Base-by-base conservation (phyloP, 176 grass and related monocot genomes). In the Otatea glauca region DNA sequence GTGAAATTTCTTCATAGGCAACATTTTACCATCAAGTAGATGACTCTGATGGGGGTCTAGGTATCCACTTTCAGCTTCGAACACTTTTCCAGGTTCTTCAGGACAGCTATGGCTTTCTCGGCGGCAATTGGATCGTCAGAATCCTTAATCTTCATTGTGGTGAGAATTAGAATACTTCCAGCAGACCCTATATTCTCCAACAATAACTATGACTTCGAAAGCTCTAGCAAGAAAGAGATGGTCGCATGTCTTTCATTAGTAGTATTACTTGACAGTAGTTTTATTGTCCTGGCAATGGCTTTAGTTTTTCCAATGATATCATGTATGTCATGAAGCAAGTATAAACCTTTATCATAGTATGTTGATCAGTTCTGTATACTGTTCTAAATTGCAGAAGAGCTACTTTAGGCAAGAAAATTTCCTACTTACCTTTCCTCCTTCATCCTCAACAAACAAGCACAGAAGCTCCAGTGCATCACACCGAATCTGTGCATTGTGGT, bases 41-140 rank as follows among this genome's bases (percentile, higher is more conserved):
- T 95, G 83, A 74, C 43, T 88, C 78, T 88, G 82, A 82, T 95
- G 95, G 49, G 95, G 95, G 29, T 95, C 92, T 74, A 93, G 92
- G 79, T 89, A 93, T 72, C 95, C 95, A 88, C 87, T 90, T 68
- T 94, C 89, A 69, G 95, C 72, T 88, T 87, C 0, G 91, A 73
- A 49, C 89, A 89, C 61, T 92, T 98, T 77, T 95, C 95, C 80
- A 98, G 78, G 65, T 98, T 98, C 60, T 82, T 87, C 9, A 98
- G 85, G 81, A 90, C 85, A 54, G 74, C 85, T 79, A 71, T 79
- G 5, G 95, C 87, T 87, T 88, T 98, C 54, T 84, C 78, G n/a
- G 89, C 85, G 5, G 82, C 82, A 45, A 88, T 27, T 7, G 65
- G 75, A 92, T 95, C 95, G 73, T 92, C 72, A 34, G 82, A 84